Conservation (phyloP, 352 stramenopile genomes). For the Hyaloperonospora brassicae region DNA sequence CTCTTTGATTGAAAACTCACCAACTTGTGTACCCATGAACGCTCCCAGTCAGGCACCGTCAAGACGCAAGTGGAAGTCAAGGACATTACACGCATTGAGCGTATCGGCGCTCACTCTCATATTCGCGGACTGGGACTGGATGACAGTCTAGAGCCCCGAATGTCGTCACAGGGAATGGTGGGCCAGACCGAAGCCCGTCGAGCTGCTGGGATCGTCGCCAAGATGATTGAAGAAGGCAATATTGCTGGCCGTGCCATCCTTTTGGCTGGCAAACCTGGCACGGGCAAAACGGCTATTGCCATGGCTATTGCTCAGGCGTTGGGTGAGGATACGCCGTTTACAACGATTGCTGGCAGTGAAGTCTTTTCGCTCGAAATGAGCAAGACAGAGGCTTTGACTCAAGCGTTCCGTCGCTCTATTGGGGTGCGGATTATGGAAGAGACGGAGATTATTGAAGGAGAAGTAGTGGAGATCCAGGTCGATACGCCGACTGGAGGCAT, state of each 20-base stretch:
- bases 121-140: slow-evolving; percentile 97
- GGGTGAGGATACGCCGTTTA: slow-evolving; percentile 98
- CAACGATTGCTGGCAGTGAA: slow-evolving; percentile 95
- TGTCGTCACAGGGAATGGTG: slow-evolving; percentile 94
- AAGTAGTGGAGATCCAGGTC: slow-evolving; percentile 99
- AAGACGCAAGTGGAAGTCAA: slow-evolving; percentile 89
- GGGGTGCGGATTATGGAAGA: slow-evolving; percentile 99
- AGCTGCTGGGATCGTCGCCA: slow-evolving; percentile 92
- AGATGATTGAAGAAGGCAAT: slow-evolving; percentile 98
- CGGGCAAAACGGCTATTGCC: slow-evolving; percentile 96
- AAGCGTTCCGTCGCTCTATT: slow-evolving; percentile 95
- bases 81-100: slow-evolving; percentile 97
- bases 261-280: slow-evolving; percentile 93
- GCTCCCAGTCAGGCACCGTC: slow-evolving; percentile 43
- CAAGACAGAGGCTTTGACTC: slow-evolving; percentile 99
- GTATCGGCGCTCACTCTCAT: slow-evolving; percentile 98
- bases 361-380: slow-evolving; percentile 99
- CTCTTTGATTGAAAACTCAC: neutral
- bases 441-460: slow-evolving; percentile 99
- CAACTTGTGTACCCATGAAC: neutral
- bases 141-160: slow-evolving; percentile 92
- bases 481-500: slow-evolving; percentile 78
- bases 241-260: slow-evolving; percentile 96
- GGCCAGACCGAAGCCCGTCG: slow-evolving; percentile 91
- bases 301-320: slow-evolving; percentile 97